These are phyloP conservation scores for Tephrocybe sp. DNA, from an alignment of 768 basidiomycete species.

Conservation along the genomic window DNA sequence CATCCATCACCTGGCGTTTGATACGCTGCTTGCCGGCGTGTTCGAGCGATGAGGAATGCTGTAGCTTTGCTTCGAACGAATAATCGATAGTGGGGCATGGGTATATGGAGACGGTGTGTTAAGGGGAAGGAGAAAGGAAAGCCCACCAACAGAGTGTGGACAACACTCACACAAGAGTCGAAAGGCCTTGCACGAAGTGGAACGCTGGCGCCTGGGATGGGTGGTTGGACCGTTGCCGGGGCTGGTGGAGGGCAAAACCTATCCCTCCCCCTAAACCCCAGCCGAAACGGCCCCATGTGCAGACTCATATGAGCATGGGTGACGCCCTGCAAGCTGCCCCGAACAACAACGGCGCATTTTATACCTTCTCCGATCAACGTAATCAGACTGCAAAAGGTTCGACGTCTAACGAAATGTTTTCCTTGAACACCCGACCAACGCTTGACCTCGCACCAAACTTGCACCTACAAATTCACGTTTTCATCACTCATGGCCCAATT, in stretches of 20 bases:
- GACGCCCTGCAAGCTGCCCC: slow-evolving; percentile 15
- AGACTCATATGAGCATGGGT: slow-evolving; percentile 9
- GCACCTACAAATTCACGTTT: too few species aligned
- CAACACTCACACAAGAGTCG: neutral
- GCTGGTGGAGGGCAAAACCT: too few species aligned
- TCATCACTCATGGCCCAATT: too few species aligned
- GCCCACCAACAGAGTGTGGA: too few species aligned
- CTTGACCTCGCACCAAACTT: too few species aligned
- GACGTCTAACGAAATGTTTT: neutral
- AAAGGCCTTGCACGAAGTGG: neutral
- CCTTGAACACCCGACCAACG: too few species aligned
- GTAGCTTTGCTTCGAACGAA: slow-evolving; percentile 81
- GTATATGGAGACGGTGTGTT: slow-evolving; percentile 55
- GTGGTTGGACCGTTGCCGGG: too few species aligned
- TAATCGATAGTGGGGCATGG: slow-evolving; percentile 78
- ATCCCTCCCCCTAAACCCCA: too few species aligned
- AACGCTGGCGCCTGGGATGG: too few species aligned
- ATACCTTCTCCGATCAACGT: neutral
- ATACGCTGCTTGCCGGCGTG: slow-evolving; percentile 83
- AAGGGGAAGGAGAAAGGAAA: slow-evolving; percentile 15
- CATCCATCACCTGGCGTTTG: slow-evolving; percentile 73
- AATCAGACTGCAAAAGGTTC: neutral
- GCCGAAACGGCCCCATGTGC: neutral
- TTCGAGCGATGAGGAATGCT: slow-evolving; percentile 73
- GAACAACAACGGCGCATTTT: slow-evolving; percentile 13